Conservation (phyloP, 164 flowering plant species). For the Pachysandra terminalis region DNA sequence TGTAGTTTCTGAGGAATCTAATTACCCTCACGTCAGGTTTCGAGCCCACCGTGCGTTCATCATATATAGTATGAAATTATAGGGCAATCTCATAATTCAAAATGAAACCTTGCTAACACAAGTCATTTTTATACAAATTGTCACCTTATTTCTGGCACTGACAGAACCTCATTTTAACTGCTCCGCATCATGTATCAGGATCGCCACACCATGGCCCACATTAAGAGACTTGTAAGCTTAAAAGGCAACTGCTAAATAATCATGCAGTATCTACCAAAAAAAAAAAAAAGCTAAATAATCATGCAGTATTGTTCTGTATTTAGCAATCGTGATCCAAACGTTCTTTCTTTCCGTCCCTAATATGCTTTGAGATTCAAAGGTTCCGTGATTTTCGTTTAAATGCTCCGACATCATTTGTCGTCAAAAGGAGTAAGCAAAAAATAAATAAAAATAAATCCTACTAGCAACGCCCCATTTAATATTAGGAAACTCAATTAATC, state of each 20-base stretch:
- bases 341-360: neutral
- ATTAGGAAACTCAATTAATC: neutral
- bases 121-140: too few species aligned
- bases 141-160: too few species aligned
- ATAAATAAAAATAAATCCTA: neutral
- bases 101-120: neutral
- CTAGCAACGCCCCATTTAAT: neutral
- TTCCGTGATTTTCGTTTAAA: neutral
- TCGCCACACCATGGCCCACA: too few species aligned
- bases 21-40: neutral
- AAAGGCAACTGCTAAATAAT: too few species aligned
- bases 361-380: neutral
- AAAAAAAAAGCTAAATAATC: neutral
- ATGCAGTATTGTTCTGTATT: neutral
- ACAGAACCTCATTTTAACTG: too few species aligned
- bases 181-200: too few species aligned
- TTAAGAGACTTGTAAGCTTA: too few species aligned
- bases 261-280: too few species aligned
- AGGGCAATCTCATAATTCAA: neutral
- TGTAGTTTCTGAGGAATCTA: neutral
- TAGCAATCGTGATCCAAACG: neutral
- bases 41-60: too few species aligned
- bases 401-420: neutral
- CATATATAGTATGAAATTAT: neutral
- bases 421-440: neutral